Base-by-base conservation (phyloP, 768 basidiomycete species). In the Boletus barrowsii region DNA sequence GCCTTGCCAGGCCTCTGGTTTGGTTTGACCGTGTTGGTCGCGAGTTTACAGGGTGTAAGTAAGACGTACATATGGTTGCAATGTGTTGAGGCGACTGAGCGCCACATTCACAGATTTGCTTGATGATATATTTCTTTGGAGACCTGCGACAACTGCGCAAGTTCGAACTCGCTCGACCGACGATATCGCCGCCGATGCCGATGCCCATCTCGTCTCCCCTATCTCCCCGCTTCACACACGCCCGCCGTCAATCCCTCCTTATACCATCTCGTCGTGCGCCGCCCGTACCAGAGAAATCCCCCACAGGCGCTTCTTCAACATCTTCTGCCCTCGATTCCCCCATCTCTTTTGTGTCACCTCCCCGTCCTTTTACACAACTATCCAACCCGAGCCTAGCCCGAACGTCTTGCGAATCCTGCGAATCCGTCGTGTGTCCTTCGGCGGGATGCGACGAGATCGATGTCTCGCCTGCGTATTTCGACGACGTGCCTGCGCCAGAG, bases 81-180 rank as follows among this genome's bases (percentile, higher is more conserved):
- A 13, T 36, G 13, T 36, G 35, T 36, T 36, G 4, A 5, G 18
- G 17, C 29, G 18, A n/a, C 42, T 62, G n/a, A 47, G 29, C 37
- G 15, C 11, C 13, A 36, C 37, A 33, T 70, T 3, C 3, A 35
- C 3, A 70, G 79, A 66, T 80, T 11, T 91, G 89, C 65, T 65
- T 90, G 51, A 88, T 87, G 64, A 81, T 91, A 6, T 91, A 90
- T 64, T 64, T 90, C 30, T 89, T 90, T 61, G 89, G 89, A 9
- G 89, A 91, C 68, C 74, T 90, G 18, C 76, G 89, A 9, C 89
- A 91, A 62, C 76, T 91, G 18, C 83, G 86, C 60, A 85, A 82
- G 58, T 90, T 90, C 62, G 89, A 90, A 66, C 82, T 91, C n/a
- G 68, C 81, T 4, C 77, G 87, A 20, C 88, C 88, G 10, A 71